Percentiles rank a stretch among this genome's conserved stretches.
These are phyloP conservation scores for Collybia sp. DNA, from an alignment of 768 basidiomycete species.

Conservation along the genomic window DNA sequence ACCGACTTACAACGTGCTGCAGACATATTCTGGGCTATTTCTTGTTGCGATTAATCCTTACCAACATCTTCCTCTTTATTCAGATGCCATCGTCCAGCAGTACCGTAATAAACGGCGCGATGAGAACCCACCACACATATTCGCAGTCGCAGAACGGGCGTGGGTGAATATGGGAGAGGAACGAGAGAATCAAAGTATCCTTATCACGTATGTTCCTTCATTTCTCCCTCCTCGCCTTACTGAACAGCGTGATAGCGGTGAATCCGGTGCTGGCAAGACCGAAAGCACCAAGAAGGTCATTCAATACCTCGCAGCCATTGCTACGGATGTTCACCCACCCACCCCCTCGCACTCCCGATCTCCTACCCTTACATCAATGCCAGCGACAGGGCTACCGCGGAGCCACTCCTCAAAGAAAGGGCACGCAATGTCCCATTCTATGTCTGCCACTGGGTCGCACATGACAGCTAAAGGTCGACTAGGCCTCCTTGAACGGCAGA, in stretches of 20 bases:
- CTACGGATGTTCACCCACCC: constrained; percentile 67
- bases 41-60: constrained; percentile 99
- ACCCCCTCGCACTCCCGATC: constrained; percentile 63
- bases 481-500: constrained; percentile 91
- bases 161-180: constrained; percentile 99
- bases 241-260: constrained; percentile 56
- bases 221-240: constrained; percentile 8
- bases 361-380: constrained; percentile 58
- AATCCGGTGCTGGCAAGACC: constrained; percentile 98
- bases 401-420: constrained; percentile 57
- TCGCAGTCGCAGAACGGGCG: constrained; percentile 94
- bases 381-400: constrained; percentile 65
- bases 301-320: constrained; percentile 97
- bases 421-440: constrained; percentile 38
- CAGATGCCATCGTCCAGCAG: constrained; percentile 81
- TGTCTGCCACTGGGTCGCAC: constrained; percentile 36
- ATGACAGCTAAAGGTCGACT: constrained; percentile 68
- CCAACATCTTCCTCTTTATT: constrained; percentile 86
- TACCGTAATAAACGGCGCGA: constrained; percentile 86
- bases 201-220: constrained; percentile 79
- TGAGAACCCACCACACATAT: constrained; percentile 95
- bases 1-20: constrained; percentile 5
- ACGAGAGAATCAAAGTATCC: constrained; percentile 93
- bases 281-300: constrained; percentile 99
- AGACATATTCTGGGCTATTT: constrained; percentile 97